Base-by-base conservation (phyloP, 176 grass and related monocot genomes). In the Musa schizocarpa region DNA sequence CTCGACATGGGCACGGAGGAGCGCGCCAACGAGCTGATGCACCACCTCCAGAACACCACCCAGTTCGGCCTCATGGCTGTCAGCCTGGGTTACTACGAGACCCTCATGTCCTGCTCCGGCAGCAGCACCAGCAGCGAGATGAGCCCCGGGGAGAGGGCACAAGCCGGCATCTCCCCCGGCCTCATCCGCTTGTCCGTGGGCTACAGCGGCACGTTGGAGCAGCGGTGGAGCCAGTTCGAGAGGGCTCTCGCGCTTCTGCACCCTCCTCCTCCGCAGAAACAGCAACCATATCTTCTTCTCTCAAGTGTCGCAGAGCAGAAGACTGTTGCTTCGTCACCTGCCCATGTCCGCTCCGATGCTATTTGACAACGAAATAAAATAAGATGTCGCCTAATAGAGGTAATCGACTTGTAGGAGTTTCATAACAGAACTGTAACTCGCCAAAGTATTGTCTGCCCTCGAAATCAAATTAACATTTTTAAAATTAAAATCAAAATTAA, bases 101-200 rank as follows among this genome's bases (percentile, higher is more conserved):
- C 93, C 0, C 89, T 96, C 77, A 96, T 96, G 93, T 96, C 93
- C 0, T 96, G 93, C 89, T 92, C 93, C 0, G 87, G 89, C 0
- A 90, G 48, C 78, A 96, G 93, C 85, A 96, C 93, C 72, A 96
- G 93, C 85, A 96, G 93, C 76, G 93, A 96, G 93, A 85, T 96
- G 87, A 22, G 74, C 0, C 85, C 89, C 13, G 89, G 88, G 78
- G 93, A 96, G 68, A 80, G 83, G 29, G 89, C 85, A 0, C 56
- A 81, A 13, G 89, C 81, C 0, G 93, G 93, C 9, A 96, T 96
- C 73, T 92, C 89, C 0, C 89, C 93, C 0, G 93, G 93, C 0
- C 93, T 96, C 79, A 73, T 96, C 9, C 83, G 93, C 59, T 90
- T 92, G 93, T 90, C 93, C 9, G 89, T 96, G 3, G 93, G 93